A percentile compares a stretch with the other conserved stretches of the same genome.
These are phyloP conservation scores for Epichloe scottii DNA, from an alignment of 2,329 filamentous ascomycete species.

Conservation along the genomic window DNA sequence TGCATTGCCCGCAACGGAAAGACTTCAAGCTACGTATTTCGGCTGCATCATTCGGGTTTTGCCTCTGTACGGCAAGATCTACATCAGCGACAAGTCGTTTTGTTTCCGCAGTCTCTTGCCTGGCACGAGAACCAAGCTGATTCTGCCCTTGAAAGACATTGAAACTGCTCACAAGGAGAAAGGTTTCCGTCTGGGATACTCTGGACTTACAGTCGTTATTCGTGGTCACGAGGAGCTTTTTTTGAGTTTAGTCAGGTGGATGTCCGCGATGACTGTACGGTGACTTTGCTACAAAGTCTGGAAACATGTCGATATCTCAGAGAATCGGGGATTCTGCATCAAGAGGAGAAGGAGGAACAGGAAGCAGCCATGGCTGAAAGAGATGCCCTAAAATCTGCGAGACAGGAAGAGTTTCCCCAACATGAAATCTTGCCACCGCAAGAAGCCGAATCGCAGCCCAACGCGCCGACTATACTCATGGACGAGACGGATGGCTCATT, in stretches of 20 bases:
- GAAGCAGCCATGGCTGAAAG: slow-evolving; percentile 71
- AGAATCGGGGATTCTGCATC: slow-evolving; percentile 54
- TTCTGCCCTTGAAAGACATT: slow-evolving; percentile 80
- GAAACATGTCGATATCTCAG: slow-evolving; percentile 59
- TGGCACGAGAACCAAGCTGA: slow-evolving; percentile 82
- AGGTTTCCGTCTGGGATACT: slow-evolving; percentile 83
- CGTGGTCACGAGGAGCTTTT: slow-evolving; percentile 86
- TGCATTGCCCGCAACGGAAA: slow-evolving; percentile 71
- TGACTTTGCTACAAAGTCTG: slow-evolving; percentile 66
- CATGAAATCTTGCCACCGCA: slow-evolving; percentile 39
- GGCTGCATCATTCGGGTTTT: slow-evolving; percentile 83
- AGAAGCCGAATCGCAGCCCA: slow-evolving; percentile 31
- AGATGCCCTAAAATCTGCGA: slow-evolving; percentile 64
- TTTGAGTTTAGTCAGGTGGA: slow-evolving; percentile 79
- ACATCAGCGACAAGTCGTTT: slow-evolving; percentile 75
- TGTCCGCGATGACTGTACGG: slow-evolving; percentile 74
- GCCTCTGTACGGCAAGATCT: slow-evolving; percentile 91
- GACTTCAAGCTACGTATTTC: slow-evolving; percentile 79
- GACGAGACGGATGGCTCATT: slow-evolving; percentile 83
- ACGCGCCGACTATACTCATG: slow-evolving; percentile 67
- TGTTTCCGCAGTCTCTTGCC: slow-evolving; percentile 89
- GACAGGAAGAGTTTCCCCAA: slow-evolving; percentile 38
- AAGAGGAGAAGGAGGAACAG: slow-evolving; percentile 57
- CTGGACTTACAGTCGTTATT: slow-evolving; percentile 84
- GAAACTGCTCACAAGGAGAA: slow-evolving; percentile 93